Percentiles rank a stretch among this genome's conserved stretches.
These are phyloP conservation scores for Suillus subaureus DNA, from an alignment of 768 basidiomycete genomes.

Conservation along the genomic window DNA sequence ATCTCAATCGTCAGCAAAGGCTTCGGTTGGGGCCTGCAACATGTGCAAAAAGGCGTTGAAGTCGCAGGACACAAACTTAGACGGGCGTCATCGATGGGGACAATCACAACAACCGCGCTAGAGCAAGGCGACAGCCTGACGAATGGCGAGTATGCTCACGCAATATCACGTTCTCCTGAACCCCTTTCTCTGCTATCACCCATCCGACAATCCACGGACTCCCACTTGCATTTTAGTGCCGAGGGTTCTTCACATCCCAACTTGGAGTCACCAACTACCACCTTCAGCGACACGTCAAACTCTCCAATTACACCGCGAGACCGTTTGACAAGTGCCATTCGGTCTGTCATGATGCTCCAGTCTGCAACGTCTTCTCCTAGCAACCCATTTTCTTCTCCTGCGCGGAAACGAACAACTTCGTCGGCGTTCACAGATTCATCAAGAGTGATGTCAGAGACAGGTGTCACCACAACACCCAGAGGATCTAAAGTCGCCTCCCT, in stretches of 20 bases:
- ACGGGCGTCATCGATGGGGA: constrained; percentile 8
- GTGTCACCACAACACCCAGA: constrained; percentile 35
- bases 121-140: constrained; percentile 10
- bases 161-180: constrained; percentile 10
- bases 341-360: constrained; percentile 41
- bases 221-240: neutral
- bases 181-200: constrained; percentile 7
- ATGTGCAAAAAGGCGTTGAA: constrained; percentile 7
- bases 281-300: neutral
- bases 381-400: constrained; percentile 19
- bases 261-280: neutral
- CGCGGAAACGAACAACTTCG: constrained; percentile 40
- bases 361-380: constrained; percentile 19
- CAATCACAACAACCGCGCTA: constrained; percentile 4
- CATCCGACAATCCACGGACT: constrained; percentile 7
- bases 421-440: constrained; percentile 23
- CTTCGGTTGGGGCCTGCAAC: constrained; percentile 3
- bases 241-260: neutral
- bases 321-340: constrained; percentile 39
- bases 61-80: constrained; percentile 8
- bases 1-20: constrained; percentile 16
- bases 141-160: constrained; percentile 1
- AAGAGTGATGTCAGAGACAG: neutral
- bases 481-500: constrained; percentile 58
- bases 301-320: constrained; percentile 12